Evolutionary conservation across 2,329 filamentous ascomycete genomes (phyloP).

Genomic region (Paraconiothyrium brasiliense): DNA sequence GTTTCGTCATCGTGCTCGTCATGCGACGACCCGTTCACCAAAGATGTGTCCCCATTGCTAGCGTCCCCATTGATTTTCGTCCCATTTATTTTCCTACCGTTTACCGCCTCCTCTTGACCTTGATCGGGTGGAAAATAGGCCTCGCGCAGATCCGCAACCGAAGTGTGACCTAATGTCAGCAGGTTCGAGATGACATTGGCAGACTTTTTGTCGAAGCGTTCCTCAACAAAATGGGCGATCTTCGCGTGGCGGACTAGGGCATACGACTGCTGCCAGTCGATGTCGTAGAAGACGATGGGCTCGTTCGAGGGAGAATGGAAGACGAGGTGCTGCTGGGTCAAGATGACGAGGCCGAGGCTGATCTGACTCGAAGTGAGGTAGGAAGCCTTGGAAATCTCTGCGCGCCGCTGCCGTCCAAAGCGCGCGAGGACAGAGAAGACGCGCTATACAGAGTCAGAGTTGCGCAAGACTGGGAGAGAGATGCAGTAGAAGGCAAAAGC

Average conservation of each 20-base stretch:
- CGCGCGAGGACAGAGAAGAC: slow-evolving; percentile 83
- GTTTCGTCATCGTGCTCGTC: slow-evolving; percentile 31
- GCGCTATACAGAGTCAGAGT: slow-evolving; percentile 65
- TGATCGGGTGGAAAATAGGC: slow-evolving; percentile 62
- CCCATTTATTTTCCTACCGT: slow-evolving; percentile 35
- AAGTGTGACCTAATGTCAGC: slow-evolving; percentile 79
- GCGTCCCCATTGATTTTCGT: slow-evolving; percentile 28
- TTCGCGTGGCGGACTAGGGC: slow-evolving; percentile 82
- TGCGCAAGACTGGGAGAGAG: background rate
- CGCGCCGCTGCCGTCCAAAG: slow-evolving; percentile 78
- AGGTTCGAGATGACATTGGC: slow-evolving; percentile 78
- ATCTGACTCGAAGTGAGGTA: slow-evolving; percentile 78
- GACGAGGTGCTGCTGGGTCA: slow-evolving; percentile 88
- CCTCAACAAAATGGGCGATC: slow-evolving; percentile 78
- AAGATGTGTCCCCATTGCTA: background rate
- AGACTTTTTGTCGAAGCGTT: slow-evolving; percentile 77
- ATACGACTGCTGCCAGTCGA: slow-evolving; percentile 82
- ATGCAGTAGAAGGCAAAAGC: background rate
- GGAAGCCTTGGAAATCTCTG: slow-evolving; percentile 75
- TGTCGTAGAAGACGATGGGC: slow-evolving; percentile 79
- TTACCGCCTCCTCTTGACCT: slow-evolving; percentile 40
- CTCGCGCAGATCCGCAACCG: slow-evolving; percentile 73
- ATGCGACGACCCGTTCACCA: slow-evolving; percentile 9
- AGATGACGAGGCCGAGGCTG: slow-evolving; percentile 81
- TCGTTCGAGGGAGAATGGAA: slow-evolving; percentile 74